Evolutionary conservation across 768 basidiomycete genomes (phyloP).

Genomic region (Termitomyces sp.): DNA sequence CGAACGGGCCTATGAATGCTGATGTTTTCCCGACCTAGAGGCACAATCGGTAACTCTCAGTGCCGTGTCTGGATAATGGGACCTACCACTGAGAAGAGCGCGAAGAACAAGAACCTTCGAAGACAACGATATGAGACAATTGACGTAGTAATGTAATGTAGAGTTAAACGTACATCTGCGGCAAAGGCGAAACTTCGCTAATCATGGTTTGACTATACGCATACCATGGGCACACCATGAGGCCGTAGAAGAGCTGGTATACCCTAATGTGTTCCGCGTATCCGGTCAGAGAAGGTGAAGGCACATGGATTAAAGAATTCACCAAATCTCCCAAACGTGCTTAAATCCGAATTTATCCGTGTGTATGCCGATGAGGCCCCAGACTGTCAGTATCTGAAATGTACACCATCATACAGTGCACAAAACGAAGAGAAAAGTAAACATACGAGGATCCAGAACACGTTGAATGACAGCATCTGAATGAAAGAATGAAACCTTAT

Average conservation of each 20-base stretch:
- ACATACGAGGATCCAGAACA: conserved; percentile 63
- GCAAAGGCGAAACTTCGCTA: conserved; percentile 66
- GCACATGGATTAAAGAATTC: conserved; percentile 6
- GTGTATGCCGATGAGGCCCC: conserved; percentile 76
- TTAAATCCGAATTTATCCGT: conserved; percentile 76
- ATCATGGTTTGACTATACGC: conserved; percentile 84
- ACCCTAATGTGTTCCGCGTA: conserved; percentile 31
- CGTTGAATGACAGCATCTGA: conserved; percentile 39
- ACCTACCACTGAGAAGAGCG: conserved; percentile 63
- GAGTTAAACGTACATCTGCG: conserved; percentile 50
- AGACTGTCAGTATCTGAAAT: conserved; percentile 52
- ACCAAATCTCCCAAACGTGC: conserved; percentile 80
- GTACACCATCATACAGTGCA: neutral
- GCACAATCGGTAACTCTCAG: neutral
- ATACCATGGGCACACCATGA: conserved; percentile 77
- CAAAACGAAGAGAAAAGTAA: neutral
- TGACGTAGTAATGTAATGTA: neutral
- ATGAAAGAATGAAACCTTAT: neutral
- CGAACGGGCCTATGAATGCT: conserved; percentile 71
- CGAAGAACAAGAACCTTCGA: conserved; percentile 62
- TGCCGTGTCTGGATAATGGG: neutral
- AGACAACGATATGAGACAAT: neutral
- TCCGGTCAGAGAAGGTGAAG: neutral
- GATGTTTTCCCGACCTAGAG: conserved; percentile 65
- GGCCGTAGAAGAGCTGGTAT: conserved; percentile 65